Evolutionary conservation across 1,139 yeast genomes (phyloP).

Genomic region (Pneumocystis canis): DNA sequence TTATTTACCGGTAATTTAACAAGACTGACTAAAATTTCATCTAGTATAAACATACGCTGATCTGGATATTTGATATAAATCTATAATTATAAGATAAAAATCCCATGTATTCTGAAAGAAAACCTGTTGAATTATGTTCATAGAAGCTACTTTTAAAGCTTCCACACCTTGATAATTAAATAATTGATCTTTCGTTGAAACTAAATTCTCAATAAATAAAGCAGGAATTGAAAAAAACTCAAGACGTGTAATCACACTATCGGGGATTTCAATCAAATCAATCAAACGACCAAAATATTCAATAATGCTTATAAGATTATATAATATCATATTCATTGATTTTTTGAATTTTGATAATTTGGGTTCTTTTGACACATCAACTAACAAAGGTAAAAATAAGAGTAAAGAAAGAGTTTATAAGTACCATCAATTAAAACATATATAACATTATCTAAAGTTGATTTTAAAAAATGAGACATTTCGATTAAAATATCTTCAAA

Average conservation of each 20-base stretch:
- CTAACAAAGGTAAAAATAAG: conserved; percentile 1
- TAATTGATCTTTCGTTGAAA: conserved; percentile 11
- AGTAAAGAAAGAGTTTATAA: neutral
- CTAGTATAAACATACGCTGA: conserved; percentile 45
- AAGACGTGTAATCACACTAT: conserved; percentile 34
- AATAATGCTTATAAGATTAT: neutral
- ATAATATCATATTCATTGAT: neutral
- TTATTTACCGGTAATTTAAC: conserved; percentile 36
- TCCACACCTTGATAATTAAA: conserved; percentile 19
- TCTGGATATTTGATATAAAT: conserved; percentile 34
- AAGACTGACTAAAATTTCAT: conserved; percentile 42
- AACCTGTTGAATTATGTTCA: conserved; percentile 28
- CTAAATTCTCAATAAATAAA: conserved; percentile 24
- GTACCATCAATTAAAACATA: conserved; percentile 16
- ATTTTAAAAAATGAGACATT: conserved; percentile 30
- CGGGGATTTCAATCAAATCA: conserved; percentile 18
- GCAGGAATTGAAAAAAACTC: conserved; percentile 35
- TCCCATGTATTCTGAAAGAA: neutral
- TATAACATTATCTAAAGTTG: conserved; percentile 28
- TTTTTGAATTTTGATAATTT: neutral
- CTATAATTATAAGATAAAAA: neutral
- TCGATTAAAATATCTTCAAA: conserved; percentile 33
- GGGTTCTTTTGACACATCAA: conserved; percentile 3
- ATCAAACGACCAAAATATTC: neutral
- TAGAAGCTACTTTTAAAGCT: conserved; percentile 25